Evolutionary conservation across 352 stramenopile genomes (phyloP), one percentile per base, ranked within the genome.

Genomic region (Globisporangium perplexum): DNA sequence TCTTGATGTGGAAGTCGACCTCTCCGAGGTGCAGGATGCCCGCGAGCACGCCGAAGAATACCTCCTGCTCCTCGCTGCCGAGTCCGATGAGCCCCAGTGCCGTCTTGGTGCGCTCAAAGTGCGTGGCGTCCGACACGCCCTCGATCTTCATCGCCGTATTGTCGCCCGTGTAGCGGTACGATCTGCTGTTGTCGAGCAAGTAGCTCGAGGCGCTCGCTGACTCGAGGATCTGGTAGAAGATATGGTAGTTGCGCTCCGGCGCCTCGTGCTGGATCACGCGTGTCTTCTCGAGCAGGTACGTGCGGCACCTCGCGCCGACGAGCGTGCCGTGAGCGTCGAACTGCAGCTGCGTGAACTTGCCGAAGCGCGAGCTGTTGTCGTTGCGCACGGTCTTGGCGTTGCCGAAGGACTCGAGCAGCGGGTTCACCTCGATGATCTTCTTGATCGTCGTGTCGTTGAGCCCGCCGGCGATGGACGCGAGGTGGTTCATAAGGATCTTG

Each of bases 281-380:
- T 8, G 96, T 96, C 79, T 98, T 98, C 70, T 99, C 95, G 5
- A 99, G 66, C 10, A 99, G 65, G 65, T 98, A 99, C 14, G 95
- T 98, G 63, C 95, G 86, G 49, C 97, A 96, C 59, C 95, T 96
- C 51, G 93, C 93, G 28, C 95, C 92, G 42, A 97, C 79, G 1
- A 99, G 73, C 23, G 70, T 90, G 26, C 85, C 83, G 5, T 76
- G 55, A 3, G 39, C 31, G 82, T 42, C 80, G 42, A 86, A 83
- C 55, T 83, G 60, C 11, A 90, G 63, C 46, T 84, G 68, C 55
- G 72, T 81, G 62, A 73, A 72, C 57, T 76, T 90, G 33, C 69
- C 70, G 55, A 77, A 81, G 15, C 72, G 72, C 18, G 44, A 65
- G 36, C 61, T 71, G 55, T 84, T 82, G 51, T 82, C 71, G 50